Conservation (phyloP, 495 filamentous ascomycete genomes). For the Rhypophila decipiens region DNA sequence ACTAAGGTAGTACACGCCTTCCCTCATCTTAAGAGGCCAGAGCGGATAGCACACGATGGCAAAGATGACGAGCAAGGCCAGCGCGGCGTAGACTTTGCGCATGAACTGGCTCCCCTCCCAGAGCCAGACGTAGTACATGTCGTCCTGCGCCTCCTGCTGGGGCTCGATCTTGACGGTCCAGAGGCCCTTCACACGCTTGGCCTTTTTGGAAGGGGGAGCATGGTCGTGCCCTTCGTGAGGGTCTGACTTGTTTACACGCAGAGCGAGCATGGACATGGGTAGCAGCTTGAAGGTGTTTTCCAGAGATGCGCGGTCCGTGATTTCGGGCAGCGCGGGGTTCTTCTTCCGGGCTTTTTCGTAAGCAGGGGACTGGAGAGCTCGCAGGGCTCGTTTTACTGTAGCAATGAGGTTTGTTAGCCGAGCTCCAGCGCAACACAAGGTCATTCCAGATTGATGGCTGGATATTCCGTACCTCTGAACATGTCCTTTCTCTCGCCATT, state of each 20-base stretch:
- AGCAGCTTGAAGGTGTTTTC: slow-evolving; percentile 94
- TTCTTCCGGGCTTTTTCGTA: slow-evolving; percentile 85
- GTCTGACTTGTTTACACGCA: slow-evolving; percentile 84
- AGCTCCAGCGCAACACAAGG: no score
- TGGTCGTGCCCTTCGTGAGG: slow-evolving; percentile 64
- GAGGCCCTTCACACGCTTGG: slow-evolving; percentile 86
- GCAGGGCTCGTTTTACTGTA: slow-evolving; percentile 94
- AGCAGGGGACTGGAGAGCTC: slow-evolving; percentile 81
- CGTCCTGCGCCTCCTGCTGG: slow-evolving; percentile 85
- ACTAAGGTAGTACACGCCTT: slow-evolving; percentile 96
- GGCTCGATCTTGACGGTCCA: slow-evolving; percentile 97
- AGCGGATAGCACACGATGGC: slow-evolving; percentile 90
- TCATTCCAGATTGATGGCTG: background rate
- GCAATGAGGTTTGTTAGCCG: slow-evolving; percentile 4
- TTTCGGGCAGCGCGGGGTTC: slow-evolving; percentile 80
- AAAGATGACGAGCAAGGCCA: slow-evolving; percentile 75
- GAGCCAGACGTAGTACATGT: slow-evolving; percentile 94
- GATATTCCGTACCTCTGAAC: slow-evolving; percentile 67
- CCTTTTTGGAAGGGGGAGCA: slow-evolving; percentile 48
- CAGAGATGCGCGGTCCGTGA: slow-evolving; percentile 77
- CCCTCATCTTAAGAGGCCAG: slow-evolving; percentile 85
- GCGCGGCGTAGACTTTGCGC: slow-evolving; percentile 81
- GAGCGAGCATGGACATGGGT: slow-evolving; percentile 87
- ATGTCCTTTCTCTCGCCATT: slow-evolving; percentile 97
- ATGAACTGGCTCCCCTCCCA: slow-evolving; percentile 93